These are phyloP conservation scores for Pistacia integerrima DNA, from an alignment of 345 rosid genomes.

Conservation along the genomic window DNA sequence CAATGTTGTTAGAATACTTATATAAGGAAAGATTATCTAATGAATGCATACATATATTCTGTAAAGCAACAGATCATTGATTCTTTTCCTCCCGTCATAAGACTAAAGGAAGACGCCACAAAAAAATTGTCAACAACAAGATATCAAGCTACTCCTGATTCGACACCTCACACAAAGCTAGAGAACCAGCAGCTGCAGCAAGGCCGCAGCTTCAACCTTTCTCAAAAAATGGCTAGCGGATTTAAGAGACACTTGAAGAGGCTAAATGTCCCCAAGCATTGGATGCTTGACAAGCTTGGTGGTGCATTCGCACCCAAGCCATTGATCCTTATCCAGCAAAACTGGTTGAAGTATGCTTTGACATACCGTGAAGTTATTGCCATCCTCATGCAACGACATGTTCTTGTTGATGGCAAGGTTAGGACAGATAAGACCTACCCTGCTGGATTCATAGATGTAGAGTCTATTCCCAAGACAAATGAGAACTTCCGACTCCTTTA, in stretches of 20 bases:
- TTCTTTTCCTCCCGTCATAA: neutral
- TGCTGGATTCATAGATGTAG: constrained; percentile 92
- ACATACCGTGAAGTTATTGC: constrained; percentile 66
- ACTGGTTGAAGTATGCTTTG: constrained; percentile 59
- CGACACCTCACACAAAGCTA: neutral
- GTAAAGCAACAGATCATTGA: neutral
- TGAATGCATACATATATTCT: neutral
- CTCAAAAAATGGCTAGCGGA: constrained; percentile 59
- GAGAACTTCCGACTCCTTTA: constrained; percentile 85
- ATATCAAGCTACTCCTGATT: too few species aligned
- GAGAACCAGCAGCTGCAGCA: constrained; percentile 10
- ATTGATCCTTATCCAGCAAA: constrained; percentile 50
- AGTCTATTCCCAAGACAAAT: constrained; percentile 80
- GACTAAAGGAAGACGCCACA: too few species aligned
- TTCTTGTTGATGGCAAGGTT: constrained; percentile 79
- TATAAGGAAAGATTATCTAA: neutral
- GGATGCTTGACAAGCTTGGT: constrained; percentile 92
- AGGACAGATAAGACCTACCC: constrained; percentile 87
- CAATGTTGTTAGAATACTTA: neutral
- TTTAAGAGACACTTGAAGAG: constrained; percentile 90
- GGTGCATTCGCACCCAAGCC: constrained; percentile 92
- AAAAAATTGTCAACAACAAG: too few species aligned
- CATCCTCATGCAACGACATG: constrained; percentile 78
- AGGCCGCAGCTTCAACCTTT: neutral
- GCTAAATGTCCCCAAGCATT: constrained; percentile 87